Conservation (phyloP, 805 yeast species). For the Zygosaccharomyces siamensis region DNA sequence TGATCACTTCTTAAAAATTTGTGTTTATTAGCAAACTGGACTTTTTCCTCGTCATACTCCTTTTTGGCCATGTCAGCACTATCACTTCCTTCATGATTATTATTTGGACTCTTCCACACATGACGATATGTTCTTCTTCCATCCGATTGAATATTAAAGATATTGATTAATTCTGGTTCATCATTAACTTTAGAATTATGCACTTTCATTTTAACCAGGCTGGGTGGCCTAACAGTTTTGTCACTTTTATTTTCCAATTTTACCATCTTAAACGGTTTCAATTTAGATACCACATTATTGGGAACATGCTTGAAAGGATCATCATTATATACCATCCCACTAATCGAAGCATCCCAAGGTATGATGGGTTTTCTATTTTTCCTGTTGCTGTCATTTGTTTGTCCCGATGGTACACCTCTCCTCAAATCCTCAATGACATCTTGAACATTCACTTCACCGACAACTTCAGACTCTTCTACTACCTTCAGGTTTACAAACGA, state of each 20-base stretch:
- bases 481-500: constrained; percentile 21
- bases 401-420: constrained; percentile 11
- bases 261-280: constrained; percentile 42
- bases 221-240: constrained; percentile 69
- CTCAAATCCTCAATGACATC: constrained; percentile 21
- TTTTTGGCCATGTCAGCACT: constrained; percentile 11
- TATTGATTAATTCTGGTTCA: constrained; percentile 25
- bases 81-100: constrained; percentile 2
- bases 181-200: constrained; percentile 34
- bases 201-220: constrained; percentile 40
- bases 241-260: constrained; percentile 75
- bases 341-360: constrained; percentile 40
- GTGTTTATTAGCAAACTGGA: constrained; percentile 19
- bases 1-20: constrained; percentile 30
- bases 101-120: not conserved
- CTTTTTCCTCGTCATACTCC: constrained; percentile 16
- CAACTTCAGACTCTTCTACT: constrained; percentile 8
- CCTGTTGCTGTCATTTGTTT: constrained; percentile 7
- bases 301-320: constrained; percentile 37
- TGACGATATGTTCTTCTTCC: constrained; percentile 5
- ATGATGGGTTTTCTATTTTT: constrained; percentile 28
- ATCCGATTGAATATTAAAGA: constrained; percentile 16
- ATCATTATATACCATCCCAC: constrained; percentile 36
- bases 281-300: constrained; percentile 32
- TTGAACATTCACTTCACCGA: constrained; percentile 17